Conservation (phyloP, 305 asterid species). For the Fraxinus baroniana region DNA sequence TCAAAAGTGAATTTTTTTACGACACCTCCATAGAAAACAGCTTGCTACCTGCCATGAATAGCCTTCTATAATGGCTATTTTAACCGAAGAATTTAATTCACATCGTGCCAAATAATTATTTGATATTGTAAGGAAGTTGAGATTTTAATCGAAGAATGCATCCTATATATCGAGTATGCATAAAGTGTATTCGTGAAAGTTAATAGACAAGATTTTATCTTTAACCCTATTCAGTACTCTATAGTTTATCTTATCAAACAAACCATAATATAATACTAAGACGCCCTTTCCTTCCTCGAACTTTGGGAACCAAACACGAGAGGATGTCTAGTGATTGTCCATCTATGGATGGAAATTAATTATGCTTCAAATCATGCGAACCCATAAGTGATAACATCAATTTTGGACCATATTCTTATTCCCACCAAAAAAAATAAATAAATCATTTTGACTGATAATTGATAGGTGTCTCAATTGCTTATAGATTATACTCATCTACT, state of each 20-base stretch:
- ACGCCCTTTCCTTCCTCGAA: slow-evolving; percentile 35
- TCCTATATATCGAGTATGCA: background rate
- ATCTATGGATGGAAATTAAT: slow-evolving; percentile 27
- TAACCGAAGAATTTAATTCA: background rate
- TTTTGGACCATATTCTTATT: slow-evolving; percentile 16
- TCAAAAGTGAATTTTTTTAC: background rate
- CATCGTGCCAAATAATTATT: background rate
- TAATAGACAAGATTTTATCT: background rate
- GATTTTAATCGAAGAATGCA: background rate
- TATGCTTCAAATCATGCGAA: slow-evolving; percentile 15
- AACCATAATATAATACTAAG: background rate
- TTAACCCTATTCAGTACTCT: background rate
- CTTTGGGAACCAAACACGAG: slow-evolving; percentile 34
- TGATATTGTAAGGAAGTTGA: slow-evolving; percentile 18
- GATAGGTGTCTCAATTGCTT: slow-evolving; percentile 29
- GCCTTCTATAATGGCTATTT: background rate
- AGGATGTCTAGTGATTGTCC: slow-evolving; percentile 40
- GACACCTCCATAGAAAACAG: background rate
- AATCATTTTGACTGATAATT: slow-evolving; percentile 24
- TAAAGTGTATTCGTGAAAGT: background rate
- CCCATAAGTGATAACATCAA: background rate
- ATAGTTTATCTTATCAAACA: background rate
- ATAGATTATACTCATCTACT: slow-evolving; percentile 10
- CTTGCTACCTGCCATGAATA: background rate
- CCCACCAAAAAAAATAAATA: background rate